Percentiles rank a stretch among this genome's conserved stretches.
Evolutionary conservation across 257 asterid genomes (phyloP).

Genomic region (Nicotiana obtusifolia): DNA sequence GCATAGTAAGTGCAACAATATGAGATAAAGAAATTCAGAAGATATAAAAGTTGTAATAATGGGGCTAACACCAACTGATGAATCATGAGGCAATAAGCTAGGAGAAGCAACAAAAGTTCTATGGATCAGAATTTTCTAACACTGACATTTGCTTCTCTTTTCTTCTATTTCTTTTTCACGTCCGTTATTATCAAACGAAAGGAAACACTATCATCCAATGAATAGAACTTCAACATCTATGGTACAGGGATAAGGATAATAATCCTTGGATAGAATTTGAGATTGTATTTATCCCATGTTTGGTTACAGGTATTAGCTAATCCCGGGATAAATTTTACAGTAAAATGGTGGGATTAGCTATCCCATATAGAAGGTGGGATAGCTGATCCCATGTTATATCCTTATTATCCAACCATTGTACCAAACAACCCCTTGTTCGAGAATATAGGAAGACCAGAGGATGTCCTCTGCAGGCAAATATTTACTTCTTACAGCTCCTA

Average conservation of each 20-base stretch:
- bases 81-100: not conserved
- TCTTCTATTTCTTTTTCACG: not conserved
- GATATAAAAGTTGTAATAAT: not conserved
- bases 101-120: not conserved
- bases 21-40: constrained; percentile 7
- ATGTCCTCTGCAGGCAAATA: not conserved
- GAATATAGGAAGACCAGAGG: not conserved
- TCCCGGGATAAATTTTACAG: too few species aligned
- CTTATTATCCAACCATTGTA: too few species aligned
- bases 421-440: too few species aligned
- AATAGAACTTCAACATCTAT: not conserved
- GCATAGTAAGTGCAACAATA: constrained; percentile 10
- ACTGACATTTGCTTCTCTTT: not conserved
- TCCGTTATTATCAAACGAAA: not conserved
- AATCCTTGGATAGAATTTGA: too few species aligned
- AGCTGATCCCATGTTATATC: too few species aligned
- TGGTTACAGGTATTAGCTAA: too few species aligned
- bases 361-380: too few species aligned
- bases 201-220: not conserved
- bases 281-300: too few species aligned
- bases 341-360: too few species aligned
- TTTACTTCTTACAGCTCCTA: constrained; percentile 3
- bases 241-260: too few species aligned
- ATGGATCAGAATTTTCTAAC: constrained; percentile 4
- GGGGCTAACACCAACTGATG: not conserved